Conservation (phyloP, 78 protist genomes). For the Dictyostelium discoideum region DNA sequence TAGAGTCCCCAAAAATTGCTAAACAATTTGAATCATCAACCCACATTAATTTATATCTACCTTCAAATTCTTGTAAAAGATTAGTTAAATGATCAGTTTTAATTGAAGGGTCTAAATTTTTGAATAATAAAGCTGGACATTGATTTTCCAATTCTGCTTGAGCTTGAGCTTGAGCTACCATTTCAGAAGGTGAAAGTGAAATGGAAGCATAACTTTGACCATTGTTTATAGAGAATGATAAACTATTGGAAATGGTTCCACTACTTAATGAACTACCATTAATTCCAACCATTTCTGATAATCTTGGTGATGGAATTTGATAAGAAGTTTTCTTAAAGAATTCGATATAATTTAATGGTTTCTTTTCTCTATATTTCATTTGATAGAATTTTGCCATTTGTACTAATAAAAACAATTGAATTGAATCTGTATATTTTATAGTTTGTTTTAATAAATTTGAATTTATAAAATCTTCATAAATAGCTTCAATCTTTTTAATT, state of each 20-base stretch:
- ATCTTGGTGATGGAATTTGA: constrained; percentile 31
- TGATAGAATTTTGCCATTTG: constrained; percentile 62
- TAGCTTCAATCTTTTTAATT: constrained; percentile 29
- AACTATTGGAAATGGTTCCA: background rate
- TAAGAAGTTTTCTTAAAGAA: constrained; percentile 36
- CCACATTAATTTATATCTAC: constrained; percentile 57
- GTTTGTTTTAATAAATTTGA: constrained; percentile 51
- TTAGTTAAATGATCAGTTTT: constrained; percentile 55
- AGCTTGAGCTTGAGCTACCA: background rate
- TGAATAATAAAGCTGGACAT: constrained; percentile 21
- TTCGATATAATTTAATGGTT: constrained; percentile 21
- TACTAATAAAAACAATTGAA: constrained; percentile 18
- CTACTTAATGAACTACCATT: background rate
- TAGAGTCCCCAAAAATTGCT: constrained; percentile 38
- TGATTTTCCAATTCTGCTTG: background rate
- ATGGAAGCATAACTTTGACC: constrained; percentile 66
- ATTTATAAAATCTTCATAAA: constrained; percentile 43
- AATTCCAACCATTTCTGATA: background rate
- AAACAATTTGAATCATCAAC: constrained; percentile 43
- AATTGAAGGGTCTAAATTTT: constrained; percentile 21
- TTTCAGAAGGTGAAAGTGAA: background rate
- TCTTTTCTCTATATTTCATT: constrained; percentile 33
- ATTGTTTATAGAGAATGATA: constrained; percentile 7
- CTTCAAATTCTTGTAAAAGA: constrained; percentile 49
- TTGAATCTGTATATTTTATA: constrained; percentile 2